Evolutionary conservation across 805 yeast genomes (phyloP).

Genomic region (Priceomyces fermenticarens): DNA sequence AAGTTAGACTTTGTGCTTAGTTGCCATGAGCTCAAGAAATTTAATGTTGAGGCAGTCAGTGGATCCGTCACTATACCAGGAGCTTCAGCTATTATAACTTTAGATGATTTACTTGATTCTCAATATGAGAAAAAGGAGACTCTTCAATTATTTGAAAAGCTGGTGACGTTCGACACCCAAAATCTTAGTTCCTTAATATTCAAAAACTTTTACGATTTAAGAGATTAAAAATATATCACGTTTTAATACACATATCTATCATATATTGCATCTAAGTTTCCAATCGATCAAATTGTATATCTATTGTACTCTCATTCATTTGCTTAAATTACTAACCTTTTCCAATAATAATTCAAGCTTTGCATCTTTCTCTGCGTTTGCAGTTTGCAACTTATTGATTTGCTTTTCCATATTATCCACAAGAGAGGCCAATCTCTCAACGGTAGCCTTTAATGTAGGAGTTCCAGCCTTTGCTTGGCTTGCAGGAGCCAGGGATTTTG

Average conservation of each 20-base stretch:
- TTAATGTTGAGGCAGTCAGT: conserved; percentile 70
- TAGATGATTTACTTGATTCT: conserved; percentile 67
- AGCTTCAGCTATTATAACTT: conserved; percentile 52
- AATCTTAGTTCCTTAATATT: conserved; percentile 67
- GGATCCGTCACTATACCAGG: conserved; percentile 68
- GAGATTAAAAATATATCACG: conserved; percentile 16
- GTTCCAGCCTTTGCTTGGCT: conserved; percentile 27
- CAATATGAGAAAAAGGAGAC: conserved; percentile 66
- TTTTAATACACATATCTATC: conserved; percentile 3
- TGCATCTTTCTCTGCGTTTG: conserved; percentile 64
- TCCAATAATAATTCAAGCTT: conserved; percentile 56
- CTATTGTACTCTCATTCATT: conserved; percentile 18
- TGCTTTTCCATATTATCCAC: conserved; percentile 58
- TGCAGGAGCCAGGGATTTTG: neutral
- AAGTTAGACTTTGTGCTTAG: conserved; percentile 73
- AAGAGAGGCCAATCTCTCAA: conserved; percentile 60
- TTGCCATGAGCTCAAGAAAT: conserved; percentile 70
- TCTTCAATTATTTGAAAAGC: conserved; percentile 61
- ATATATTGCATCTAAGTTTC: conserved; percentile 1
- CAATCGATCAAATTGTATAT: conserved; percentile 1
- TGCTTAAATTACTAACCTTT: conserved; percentile 55
- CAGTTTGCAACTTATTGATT: conserved; percentile 47
- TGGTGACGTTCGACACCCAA: conserved; percentile 67
- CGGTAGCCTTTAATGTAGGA: conserved; percentile 67
- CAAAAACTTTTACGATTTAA: conserved; percentile 66